These are phyloP conservation scores for Ensete glaucum DNA, from an alignment of 176 grass and related monocot genomes.

Conservation along the genomic window DNA sequence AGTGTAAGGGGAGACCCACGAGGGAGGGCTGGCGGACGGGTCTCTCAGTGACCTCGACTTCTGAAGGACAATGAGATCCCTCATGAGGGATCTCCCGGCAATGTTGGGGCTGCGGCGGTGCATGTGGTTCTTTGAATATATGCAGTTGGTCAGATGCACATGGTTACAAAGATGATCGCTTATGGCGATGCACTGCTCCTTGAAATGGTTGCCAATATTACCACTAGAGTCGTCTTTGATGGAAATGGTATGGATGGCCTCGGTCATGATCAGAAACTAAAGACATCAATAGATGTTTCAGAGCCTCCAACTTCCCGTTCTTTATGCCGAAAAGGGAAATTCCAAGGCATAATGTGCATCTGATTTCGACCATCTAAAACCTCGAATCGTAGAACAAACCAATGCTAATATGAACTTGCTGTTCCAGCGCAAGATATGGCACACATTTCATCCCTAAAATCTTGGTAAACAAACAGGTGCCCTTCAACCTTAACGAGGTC, in stretches of 20 bases:
- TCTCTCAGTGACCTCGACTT: conserved; percentile 73
- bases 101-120: conserved; percentile 29
- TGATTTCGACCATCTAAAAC: neutral
- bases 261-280: conserved; percentile 4
- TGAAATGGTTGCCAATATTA: neutral
- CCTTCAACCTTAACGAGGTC: neutral
- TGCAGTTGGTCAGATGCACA: conserved; percentile 77
- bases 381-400: neutral
- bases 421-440: neutral
- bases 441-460: neutral
- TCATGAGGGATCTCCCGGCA: conserved; percentile 53
- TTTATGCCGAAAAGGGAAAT: neutral
- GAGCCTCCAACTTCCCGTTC: neutral
- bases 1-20: conserved; percentile 23
- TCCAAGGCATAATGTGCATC: neutral
- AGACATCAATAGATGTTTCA: neutral
- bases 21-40: conserved; percentile 62
- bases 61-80: conserved; percentile 77
- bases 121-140: conserved; percentile 73
- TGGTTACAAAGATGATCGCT: conserved; percentile 22
- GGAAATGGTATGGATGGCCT: conserved; percentile 3
- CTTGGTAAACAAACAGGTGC: neutral
- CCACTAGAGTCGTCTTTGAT: conserved; percentile 2
- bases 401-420: neutral
- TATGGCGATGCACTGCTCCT: neutral